Percentiles rank a stretch among this genome's conserved stretches.
phyloP scores from a whole-genome alignment of 495 filamentous ascomycete genomes.

The Hypoxylon crocopeplum region DNA sequence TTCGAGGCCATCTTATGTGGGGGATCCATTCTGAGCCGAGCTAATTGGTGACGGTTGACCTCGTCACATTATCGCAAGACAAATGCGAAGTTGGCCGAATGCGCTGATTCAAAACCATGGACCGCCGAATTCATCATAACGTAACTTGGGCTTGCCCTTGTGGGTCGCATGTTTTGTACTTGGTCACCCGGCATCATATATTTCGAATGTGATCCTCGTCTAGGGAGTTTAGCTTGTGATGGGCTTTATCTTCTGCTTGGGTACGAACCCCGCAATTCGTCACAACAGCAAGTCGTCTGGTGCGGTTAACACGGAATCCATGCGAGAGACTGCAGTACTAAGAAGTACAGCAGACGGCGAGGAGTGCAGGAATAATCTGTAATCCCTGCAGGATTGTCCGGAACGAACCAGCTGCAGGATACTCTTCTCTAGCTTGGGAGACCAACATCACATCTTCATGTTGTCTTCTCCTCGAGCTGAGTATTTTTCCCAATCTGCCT shows the following conservation, averaged over 20 bases:
- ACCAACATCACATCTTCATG: constrained; percentile 6
- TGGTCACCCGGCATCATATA: no score
- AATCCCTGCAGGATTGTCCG: no score
- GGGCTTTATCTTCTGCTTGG: constrained; percentile 1
- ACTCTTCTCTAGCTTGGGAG: neutral
- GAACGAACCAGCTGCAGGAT: no score
- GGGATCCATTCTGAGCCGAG: constrained; percentile 22
- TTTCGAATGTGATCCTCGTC: neutral
- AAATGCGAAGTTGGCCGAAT: constrained; percentile 30
- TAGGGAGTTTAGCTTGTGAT: neutral
- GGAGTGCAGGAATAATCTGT: neutral
- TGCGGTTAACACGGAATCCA: constrained; percentile 13
- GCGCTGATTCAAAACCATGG: constrained; percentile 29
- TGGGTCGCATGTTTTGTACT: constrained; percentile 9
- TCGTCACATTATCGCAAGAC: constrained; percentile 4
- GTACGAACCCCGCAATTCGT: constrained; percentile 9
- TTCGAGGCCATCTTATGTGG: constrained; percentile 28
- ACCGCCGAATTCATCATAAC: constrained; percentile 24
- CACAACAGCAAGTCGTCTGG: neutral
- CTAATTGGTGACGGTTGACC: constrained; percentile 4
- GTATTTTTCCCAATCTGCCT: constrained; percentile 44
- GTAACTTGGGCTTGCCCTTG: constrained; percentile 14
- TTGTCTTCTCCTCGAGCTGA: constrained; percentile 25
- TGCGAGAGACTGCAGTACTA: constrained; percentile 3
- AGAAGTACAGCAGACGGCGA: neutral